Evolutionary conservation across 371 early-diverging fungal species (phyloP).

Genomic region (Encephalitozoon romaleae): DNA sequence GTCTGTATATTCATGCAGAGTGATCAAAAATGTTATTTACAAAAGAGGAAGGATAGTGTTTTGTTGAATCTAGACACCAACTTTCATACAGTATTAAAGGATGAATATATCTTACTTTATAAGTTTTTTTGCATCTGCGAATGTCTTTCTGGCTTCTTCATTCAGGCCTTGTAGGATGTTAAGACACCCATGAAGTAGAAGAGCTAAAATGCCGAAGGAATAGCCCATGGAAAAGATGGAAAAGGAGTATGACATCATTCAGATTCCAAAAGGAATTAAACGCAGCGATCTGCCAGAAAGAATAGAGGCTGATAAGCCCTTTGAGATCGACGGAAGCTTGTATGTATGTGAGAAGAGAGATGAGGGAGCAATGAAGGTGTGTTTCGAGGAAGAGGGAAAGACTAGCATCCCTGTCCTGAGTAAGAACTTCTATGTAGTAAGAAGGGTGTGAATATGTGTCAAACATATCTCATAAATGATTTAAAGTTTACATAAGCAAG

Average conservation of each 20-base stretch:
- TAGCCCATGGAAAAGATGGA: neutral
- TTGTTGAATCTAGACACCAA: neutral
- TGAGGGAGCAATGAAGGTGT: neutral
- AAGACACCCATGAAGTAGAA: neutral
- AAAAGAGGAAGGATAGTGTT: conserved; percentile 44
- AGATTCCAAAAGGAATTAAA: conserved; percentile 12
- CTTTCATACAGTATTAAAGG: neutral
- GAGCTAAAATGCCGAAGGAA: neutral
- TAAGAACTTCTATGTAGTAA: conserved; percentile 21
- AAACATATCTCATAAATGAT: neutral
- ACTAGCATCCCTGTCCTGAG: neutral
- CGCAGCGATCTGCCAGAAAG: neutral
- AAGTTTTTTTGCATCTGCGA: neutral
- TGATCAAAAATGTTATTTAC: conserved; percentile 56
- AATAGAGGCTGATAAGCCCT: conserved; percentile 9
- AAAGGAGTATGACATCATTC: conserved; percentile 1
- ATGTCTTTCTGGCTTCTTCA: too few species aligned
- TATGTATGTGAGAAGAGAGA: conserved; percentile 28
- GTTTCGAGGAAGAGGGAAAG: neutral
- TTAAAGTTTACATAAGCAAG: neutral
- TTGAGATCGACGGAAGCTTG: neutral
- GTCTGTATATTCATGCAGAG: conserved; percentile 55
- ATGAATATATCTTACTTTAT: neutral
- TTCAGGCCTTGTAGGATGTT: too few species aligned
- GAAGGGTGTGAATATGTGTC: conserved; percentile 6